Evolutionary conservation across 2,329 filamentous ascomycete species (phyloP).

Genomic region (Cladosporium halotolerans): DNA sequence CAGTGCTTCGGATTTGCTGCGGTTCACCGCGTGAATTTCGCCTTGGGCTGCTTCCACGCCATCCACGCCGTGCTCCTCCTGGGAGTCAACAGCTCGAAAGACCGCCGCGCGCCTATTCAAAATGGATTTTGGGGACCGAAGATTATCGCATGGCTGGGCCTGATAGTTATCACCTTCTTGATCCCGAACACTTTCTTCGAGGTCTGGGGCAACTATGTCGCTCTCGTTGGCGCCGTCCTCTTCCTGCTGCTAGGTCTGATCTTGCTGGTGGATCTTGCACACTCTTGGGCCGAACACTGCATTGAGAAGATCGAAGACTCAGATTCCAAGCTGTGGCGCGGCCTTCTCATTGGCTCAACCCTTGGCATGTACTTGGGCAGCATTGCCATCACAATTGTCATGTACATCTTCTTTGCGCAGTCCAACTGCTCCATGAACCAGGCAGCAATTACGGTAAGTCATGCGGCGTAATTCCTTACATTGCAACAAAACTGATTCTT

Average conservation of each 20-base stretch:
- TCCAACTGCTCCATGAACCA: slow-evolving; percentile 91
- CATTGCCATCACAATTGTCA: slow-evolving; percentile 87
- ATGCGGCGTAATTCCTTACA: neutral
- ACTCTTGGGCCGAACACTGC: slow-evolving; percentile 96
- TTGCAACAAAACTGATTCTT: slow-evolving; percentile 7
- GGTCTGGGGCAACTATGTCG: slow-evolving; percentile 91
- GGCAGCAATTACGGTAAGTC: slow-evolving; percentile 70
- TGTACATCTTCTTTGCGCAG: slow-evolving; percentile 92
- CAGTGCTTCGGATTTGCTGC: slow-evolving; percentile 94
- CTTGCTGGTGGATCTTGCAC: slow-evolving; percentile 86
- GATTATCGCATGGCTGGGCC: slow-evolving; percentile 76
- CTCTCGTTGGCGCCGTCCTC: slow-evolving; percentile 79
- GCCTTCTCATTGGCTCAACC: slow-evolving; percentile 83
- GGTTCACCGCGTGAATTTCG: slow-evolving; percentile 96
- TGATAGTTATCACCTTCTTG: slow-evolving; percentile 88
- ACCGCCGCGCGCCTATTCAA: slow-evolving; percentile 80
- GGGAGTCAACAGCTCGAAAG: slow-evolving; percentile 79
- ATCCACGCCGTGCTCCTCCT: slow-evolving; percentile 78
- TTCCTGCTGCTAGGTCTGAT: slow-evolving; percentile 91
- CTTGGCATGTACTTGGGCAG: slow-evolving; percentile 88
- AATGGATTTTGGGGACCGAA: slow-evolving; percentile 99
- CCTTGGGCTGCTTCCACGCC: slow-evolving; percentile 87
- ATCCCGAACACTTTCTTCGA: slow-evolving; percentile 94
- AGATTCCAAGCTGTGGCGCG: slow-evolving; percentile 79
- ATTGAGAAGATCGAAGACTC: slow-evolving; percentile 85